Conservation (phyloP, 352 stramenopile genomes). For the Globisporangium iwayamae region DNA sequence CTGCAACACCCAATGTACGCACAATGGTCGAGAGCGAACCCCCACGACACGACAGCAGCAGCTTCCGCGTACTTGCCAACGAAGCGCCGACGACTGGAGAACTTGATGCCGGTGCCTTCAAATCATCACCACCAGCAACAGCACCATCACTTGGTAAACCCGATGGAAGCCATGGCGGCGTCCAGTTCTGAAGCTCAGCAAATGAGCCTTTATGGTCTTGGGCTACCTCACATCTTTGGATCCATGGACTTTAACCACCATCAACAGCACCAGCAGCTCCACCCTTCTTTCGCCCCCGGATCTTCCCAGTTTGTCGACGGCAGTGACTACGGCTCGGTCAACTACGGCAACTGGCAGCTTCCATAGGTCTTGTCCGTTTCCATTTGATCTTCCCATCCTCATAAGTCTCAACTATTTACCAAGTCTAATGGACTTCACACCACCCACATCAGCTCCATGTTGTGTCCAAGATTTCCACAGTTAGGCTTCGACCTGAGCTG, state of each 20-base stretch:
- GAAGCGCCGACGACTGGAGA: slow-evolving; percentile 14
- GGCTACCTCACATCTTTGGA: not conserved
- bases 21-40: slow-evolving; percentile 17
- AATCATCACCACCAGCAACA: not conserved
- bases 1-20: slow-evolving; percentile 29
- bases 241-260: slow-evolving; percentile 8
- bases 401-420: slow-evolving; percentile 10
- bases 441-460: not conserved
- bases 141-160: slow-evolving; percentile 23
- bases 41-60: slow-evolving; percentile 8
- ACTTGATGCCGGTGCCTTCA: not conserved
- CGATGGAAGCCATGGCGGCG: slow-evolving; percentile 27
- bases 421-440: not conserved
- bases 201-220: slow-evolving; percentile 5
- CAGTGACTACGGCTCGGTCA: slow-evolving; percentile 1
- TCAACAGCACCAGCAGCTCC: slow-evolving; percentile 6
- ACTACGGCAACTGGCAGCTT: slow-evolving; percentile 14
- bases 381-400: not conserved
- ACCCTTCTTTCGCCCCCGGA: slow-evolving; percentile 1
- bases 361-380: slow-evolving; percentile 3
- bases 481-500: not conserved
- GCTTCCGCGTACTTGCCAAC: slow-evolving; percentile 12
- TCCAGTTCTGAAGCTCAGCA: slow-evolving; percentile 2
- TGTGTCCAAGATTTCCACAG: not conserved
- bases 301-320: slow-evolving; percentile 2